Base-by-base conservation (phyloP, 192 early-diverging fungal genomes). In the Gamsiella multidivaricata region DNA sequence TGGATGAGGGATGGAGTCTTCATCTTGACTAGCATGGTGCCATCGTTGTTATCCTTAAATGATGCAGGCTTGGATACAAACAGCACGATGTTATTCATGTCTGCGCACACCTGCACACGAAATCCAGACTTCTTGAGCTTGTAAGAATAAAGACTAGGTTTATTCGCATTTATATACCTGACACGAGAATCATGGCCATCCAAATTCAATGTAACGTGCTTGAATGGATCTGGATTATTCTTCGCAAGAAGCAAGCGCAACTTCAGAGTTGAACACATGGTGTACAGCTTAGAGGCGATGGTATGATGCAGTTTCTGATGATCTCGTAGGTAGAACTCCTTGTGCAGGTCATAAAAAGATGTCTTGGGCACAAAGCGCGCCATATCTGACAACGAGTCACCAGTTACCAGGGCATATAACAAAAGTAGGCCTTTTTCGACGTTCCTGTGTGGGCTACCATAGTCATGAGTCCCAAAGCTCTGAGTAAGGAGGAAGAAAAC, bases 31-130 rank as follows among this genome's bases (percentile, higher is more conserved):
- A 46, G 58, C 58, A 61, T 61, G 5, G 42, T 46, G 17, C 58
- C 58, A 36, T 61, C 58, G 29, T 61, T 61, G 43, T 61, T 47
- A 36, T 61, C 58, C 11, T n/a, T 22, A 29, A 41, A 61, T 6
- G 58, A 43, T 25, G 58, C 58, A 25, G 39, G 58, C 29, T n/a
- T 28, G 36, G 58, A 61, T 28, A 45, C 58, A 46, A 47, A 61
- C 20, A 61, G 36, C 3, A 61, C 58, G 18, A 18, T 14, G 11
- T 34, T 50, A 22, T 50, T 50, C 47, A 50, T 50, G 20, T 50
- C 47, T 15, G 11, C 7, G 47, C 47, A 50, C 20, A 50, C 47
- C 20, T 50, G 47, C 20, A 20, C n/a, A n/a, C n/a, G n/a, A n/a
- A n/a, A n/a, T n/a, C n/a, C n/a, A n/a, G n/a, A n/a, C n/a, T n/a